Conservation (phyloP, 768 basidiomycete genomes). For the Tremella mesenterica region DNA sequence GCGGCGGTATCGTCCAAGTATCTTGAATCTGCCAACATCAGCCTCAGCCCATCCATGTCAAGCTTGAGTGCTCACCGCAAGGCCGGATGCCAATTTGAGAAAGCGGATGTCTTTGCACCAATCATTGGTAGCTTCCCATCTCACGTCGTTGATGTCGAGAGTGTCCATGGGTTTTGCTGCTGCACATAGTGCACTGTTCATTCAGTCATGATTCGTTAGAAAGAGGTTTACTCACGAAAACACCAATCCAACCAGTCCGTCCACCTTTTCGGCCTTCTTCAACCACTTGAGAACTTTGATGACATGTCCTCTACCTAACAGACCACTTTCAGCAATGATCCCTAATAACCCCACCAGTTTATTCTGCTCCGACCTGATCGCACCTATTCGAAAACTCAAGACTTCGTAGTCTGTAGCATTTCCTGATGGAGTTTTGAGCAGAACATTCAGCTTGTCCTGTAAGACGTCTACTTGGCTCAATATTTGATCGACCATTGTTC, state of each 20-base stretch:
- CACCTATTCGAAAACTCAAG: slow-evolving; percentile 20
- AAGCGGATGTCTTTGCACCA: slow-evolving; percentile 31
- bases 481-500: slow-evolving; percentile 31
- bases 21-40: slow-evolving; percentile 26
- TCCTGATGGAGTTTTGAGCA: slow-evolving; percentile 10
- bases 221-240: slow-evolving; percentile 15
- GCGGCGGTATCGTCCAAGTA: slow-evolving; percentile 21
- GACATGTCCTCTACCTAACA: slow-evolving; percentile 32
- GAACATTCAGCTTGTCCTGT: slow-evolving; percentile 10
- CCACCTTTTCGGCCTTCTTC: slow-evolving; percentile 25
- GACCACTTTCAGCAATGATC: slow-evolving; percentile 18
- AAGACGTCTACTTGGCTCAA: slow-evolving; percentile 25
- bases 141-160: slow-evolving; percentile 15
- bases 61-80: slow-evolving; percentile 19
- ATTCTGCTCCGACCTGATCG: slow-evolving; percentile 26
- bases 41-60: not conserved
- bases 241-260: slow-evolving; percentile 20
- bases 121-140: slow-evolving; percentile 20
- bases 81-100: slow-evolving; percentile 27
- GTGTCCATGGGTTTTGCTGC: slow-evolving; percentile 16
- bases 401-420: slow-evolving; percentile 22
- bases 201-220: not conserved
- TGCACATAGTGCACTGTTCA: slow-evolving; percentile 10
- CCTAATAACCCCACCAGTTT: slow-evolving; percentile 25
- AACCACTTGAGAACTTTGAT: slow-evolving; percentile 34